phyloP scores from a whole-genome alignment of 2,329 filamentous ascomycete species.

The Fusarium ramigenum region DNA sequence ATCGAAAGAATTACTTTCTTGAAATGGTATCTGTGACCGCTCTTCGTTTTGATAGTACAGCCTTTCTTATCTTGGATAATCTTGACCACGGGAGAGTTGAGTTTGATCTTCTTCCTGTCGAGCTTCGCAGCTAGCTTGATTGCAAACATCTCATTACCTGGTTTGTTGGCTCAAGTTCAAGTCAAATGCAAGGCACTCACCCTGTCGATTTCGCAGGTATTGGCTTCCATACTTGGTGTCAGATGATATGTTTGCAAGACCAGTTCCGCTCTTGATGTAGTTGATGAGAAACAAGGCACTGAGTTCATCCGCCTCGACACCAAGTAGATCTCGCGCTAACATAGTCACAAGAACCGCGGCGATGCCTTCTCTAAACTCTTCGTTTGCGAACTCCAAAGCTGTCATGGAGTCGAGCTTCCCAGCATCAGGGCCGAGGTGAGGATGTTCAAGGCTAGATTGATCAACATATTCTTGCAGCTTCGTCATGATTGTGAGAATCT shows the following conservation, averaged over 20 bases:
- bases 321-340: not conserved
- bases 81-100: not conserved
- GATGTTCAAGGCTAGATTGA: not conserved
- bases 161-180: rapidly evolving
- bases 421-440: not conserved
- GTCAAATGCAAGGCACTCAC: too few relatives aligned
- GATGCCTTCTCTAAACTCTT: rapidly evolving
- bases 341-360: not conserved
- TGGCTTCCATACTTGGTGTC: slow-evolving; percentile 18
- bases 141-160: not conserved
- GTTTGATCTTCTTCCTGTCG: not conserved
- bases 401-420: not conserved
- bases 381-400: not conserved
- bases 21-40: not conserved
- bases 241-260: slow-evolving; percentile 8
- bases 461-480: not conserved
- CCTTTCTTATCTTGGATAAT: not conserved
- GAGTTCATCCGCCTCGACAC: not conserved
- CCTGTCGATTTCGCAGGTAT: slow-evolving; percentile 26
- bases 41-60: not conserved
- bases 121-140: not conserved
- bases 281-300: slow-evolving; percentile 17
- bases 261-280: slow-evolving; percentile 21
- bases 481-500: not conserved
- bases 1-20: not conserved